These are phyloP conservation scores for Pulveroboletus sp. DNA, from an alignment of 768 basidiomycete species.

Conservation along the genomic window DNA sequence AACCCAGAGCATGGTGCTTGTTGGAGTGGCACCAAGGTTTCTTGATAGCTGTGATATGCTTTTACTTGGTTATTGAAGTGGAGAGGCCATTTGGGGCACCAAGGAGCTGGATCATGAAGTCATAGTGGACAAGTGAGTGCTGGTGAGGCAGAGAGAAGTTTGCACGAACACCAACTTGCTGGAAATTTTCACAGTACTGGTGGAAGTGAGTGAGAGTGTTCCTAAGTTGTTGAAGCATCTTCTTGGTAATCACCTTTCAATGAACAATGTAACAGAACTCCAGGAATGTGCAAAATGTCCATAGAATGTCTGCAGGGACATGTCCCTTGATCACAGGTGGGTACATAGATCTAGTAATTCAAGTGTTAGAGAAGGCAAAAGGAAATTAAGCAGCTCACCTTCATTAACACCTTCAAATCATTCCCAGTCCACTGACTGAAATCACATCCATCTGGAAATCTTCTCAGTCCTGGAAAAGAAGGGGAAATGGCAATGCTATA, in stretches of 20 bases:
- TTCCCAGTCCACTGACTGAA: not conserved
- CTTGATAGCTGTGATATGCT: slow-evolving; percentile 37
- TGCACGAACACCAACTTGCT: not conserved
- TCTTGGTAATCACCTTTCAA: not conserved
- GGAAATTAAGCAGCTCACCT: too few species aligned
- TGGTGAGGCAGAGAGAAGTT: not conserved
- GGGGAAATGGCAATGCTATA: not conserved
- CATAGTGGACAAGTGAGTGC: slow-evolving; percentile 13
- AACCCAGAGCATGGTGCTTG: slow-evolving; percentile 17
- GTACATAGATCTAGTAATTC: not conserved
- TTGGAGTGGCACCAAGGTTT: slow-evolving; percentile 32
- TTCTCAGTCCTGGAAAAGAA: not conserved
- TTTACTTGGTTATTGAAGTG: slow-evolving; percentile 35
- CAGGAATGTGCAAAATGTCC: not conserved
- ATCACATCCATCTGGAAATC: not conserved
- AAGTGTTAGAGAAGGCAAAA: not conserved
- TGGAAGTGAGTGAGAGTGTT: not conserved
- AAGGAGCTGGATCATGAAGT: slow-evolving; percentile 18
- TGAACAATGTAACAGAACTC: not conserved
- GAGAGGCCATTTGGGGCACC: slow-evolving; percentile 35
- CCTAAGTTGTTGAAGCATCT: not conserved
- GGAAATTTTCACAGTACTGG: not conserved
- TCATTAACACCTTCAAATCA: not conserved
- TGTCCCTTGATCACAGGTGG: not conserved
- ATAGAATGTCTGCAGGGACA: not conserved